phyloP scores from a whole-genome alignment of 345 rosid species.

The Sisymbrium altissimum region DNA sequence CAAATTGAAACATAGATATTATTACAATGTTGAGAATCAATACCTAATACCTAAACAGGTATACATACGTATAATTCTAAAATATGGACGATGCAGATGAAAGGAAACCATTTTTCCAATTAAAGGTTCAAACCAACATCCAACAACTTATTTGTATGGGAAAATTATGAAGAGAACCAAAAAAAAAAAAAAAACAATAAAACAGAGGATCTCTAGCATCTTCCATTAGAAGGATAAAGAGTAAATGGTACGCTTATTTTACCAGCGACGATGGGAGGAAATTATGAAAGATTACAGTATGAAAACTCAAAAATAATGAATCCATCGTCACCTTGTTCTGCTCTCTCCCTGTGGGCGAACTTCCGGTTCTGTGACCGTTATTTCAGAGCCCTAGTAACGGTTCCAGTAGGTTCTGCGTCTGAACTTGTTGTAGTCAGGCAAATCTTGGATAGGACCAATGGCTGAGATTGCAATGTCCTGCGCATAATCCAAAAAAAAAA shows the following conservation, averaged over 20 bases:
- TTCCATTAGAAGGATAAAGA: conserved; percentile 16
- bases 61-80: neutral
- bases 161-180: conserved; percentile 1
- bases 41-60: neutral
- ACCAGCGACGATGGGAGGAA: conserved; percentile 25
- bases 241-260: conserved; percentile 24
- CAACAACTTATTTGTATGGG: conserved; percentile 23
- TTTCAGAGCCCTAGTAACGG: conserved; percentile 56
- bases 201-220: conserved; percentile 27
- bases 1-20: neutral
- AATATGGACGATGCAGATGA: neutral
- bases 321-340: conserved; percentile 21
- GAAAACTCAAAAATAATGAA: conserved; percentile 23
- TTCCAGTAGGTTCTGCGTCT: conserved; percentile 98
- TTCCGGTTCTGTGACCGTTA: conserved; percentile 4
- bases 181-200: neutral
- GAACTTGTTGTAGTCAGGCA: conserved; percentile 98
- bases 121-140: neutral
- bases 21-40: neutral
- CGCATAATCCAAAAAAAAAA: neutral
- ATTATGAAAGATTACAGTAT: conserved; percentile 21
- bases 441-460: conserved; percentile 85
- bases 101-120: neutral
- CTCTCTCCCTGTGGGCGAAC: conserved; percentile 15
- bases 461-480: conserved; percentile 97